A percentile compares a stretch with the other conserved stretches of the same genome.
Conservation (phyloP, 2,329 filamentous ascomycete genomes). For the Fusarium pseudonygamai region DNA sequence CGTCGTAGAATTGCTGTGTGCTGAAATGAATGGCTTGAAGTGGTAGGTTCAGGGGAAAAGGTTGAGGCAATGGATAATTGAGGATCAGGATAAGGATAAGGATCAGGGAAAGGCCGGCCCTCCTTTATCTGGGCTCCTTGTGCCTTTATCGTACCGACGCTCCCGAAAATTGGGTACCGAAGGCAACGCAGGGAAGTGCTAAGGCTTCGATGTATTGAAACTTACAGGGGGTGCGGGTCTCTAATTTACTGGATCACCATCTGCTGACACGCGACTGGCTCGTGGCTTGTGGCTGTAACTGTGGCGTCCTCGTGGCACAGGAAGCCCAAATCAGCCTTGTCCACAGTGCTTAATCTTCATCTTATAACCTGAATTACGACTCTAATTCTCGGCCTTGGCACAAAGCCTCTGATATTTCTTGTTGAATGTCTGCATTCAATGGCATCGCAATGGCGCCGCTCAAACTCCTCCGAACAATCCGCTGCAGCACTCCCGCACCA, state of each 20-base stretch:
- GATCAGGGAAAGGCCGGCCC: constrained; percentile 2
- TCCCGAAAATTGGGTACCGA: constrained; percentile 34
- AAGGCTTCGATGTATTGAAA: not conserved
- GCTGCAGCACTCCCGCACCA: not conserved
- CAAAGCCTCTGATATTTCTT: not conserved
- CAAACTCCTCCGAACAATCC: constrained; percentile 14
- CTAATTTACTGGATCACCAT: constrained; percentile 16
- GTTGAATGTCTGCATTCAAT: not conserved
- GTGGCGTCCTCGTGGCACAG: constrained; percentile 20
- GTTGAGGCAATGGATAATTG: constrained; percentile 16
- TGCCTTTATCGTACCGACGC: constrained; percentile 32
- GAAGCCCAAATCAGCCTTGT: constrained; percentile 14
- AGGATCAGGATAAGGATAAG: constrained; percentile 14
- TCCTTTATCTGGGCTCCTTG: constrained; percentile 22
- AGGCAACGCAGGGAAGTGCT: not conserved
- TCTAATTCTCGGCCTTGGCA: not conserved
- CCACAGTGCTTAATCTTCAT: not conserved
- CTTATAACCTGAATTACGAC: constrained; percentile 9
- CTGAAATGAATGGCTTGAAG: not conserved
- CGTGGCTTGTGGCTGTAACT: constrained; percentile 22
- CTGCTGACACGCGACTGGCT: not conserved
- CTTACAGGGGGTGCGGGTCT: constrained; percentile 3
- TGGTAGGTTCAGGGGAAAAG: constrained; percentile 27
- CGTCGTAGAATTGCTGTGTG: not conserved
- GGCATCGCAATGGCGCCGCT: constrained; percentile 9